These are phyloP conservation scores for Whalleya microplaca DNA, from an alignment of 2,329 filamentous ascomycete genomes.

Conservation along the genomic window DNA sequence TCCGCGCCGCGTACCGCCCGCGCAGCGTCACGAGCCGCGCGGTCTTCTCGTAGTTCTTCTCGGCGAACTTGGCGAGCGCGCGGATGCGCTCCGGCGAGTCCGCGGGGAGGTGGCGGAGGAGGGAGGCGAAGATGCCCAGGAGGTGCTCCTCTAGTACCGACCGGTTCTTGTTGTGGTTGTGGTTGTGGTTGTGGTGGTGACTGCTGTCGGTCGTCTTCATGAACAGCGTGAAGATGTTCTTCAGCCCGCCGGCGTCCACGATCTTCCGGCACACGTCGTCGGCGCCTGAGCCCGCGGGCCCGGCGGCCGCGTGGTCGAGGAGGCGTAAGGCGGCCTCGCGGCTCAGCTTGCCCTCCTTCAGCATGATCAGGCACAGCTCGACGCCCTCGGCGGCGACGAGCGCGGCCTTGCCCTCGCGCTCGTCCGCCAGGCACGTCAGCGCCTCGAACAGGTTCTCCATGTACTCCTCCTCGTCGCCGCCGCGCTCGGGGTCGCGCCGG, in stretches of 20 bases:
- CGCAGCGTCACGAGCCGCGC: constrained; percentile 72
- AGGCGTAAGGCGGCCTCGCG: constrained; percentile 78
- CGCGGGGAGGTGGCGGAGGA: constrained; percentile 79
- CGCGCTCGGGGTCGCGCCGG: constrained; percentile 81
- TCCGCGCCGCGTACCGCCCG: constrained; percentile 66
- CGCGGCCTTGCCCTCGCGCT: constrained; percentile 72
- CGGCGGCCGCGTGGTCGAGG: constrained; percentile 78
- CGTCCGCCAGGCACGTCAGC: constrained; percentile 79
- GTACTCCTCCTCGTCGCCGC: constrained; percentile 90
- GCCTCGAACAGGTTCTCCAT: constrained; percentile 93
- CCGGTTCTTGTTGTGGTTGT: neutral
- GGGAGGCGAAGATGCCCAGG: constrained; percentile 79
- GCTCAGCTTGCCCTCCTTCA: constrained; percentile 84
- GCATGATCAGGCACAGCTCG: constrained; percentile 89
- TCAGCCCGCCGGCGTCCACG: constrained; percentile 83
- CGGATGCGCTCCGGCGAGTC: constrained; percentile 80
- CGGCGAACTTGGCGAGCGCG: constrained; percentile 89
- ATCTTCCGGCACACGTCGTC: constrained; percentile 72
- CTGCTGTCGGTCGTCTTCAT: constrained; percentile 76
- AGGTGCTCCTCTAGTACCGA: constrained; percentile 69
- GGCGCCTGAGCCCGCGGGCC: constrained; percentile 48
- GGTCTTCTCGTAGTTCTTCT: constrained; percentile 91
- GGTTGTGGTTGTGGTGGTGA: no score
- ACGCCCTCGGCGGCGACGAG: constrained; percentile 91
- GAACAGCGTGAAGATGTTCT: constrained; percentile 83